phyloP scores from a whole-genome alignment of 805 yeast genomes.

The Nakazawaea holstii region DNA sequence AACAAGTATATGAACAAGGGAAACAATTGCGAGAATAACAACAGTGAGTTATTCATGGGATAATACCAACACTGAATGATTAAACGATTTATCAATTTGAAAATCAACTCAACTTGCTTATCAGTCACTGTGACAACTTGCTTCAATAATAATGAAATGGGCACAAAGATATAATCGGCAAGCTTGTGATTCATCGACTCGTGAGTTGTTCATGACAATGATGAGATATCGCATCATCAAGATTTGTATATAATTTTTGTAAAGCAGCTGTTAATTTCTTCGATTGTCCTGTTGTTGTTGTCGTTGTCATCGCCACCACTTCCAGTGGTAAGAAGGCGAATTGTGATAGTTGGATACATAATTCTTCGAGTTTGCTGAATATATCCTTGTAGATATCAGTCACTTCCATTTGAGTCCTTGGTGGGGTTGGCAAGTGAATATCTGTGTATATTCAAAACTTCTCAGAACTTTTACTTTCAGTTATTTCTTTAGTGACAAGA shows the following conservation, averaged over 20 bases:
- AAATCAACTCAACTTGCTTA: constrained; percentile 36
- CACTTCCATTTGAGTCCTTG: neutral
- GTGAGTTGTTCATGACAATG: neutral
- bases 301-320: constrained; percentile 11
- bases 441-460: no score
- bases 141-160: constrained; percentile 48
- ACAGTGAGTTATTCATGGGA: constrained; percentile 28
- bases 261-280: constrained; percentile 25
- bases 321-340: constrained; percentile 35
- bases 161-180: constrained; percentile 61
- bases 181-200: constrained; percentile 29
- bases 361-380: constrained; percentile 30
- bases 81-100: constrained; percentile 40
- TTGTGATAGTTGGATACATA: constrained; percentile 39
- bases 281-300: constrained; percentile 23
- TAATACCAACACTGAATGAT: constrained; percentile 42
- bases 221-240: constrained; percentile 14
- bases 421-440: neutral
- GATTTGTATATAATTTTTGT: constrained; percentile 23
- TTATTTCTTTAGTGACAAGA: neutral
- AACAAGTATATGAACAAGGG: constrained; percentile 41
- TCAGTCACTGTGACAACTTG: constrained; percentile 38
- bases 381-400: constrained; percentile 10
- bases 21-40: constrained; percentile 38
- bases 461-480: no score